phyloP scores from a whole-genome alignment of 192 early-diverging fungal species.

The Linnemannia zychae region DNA sequence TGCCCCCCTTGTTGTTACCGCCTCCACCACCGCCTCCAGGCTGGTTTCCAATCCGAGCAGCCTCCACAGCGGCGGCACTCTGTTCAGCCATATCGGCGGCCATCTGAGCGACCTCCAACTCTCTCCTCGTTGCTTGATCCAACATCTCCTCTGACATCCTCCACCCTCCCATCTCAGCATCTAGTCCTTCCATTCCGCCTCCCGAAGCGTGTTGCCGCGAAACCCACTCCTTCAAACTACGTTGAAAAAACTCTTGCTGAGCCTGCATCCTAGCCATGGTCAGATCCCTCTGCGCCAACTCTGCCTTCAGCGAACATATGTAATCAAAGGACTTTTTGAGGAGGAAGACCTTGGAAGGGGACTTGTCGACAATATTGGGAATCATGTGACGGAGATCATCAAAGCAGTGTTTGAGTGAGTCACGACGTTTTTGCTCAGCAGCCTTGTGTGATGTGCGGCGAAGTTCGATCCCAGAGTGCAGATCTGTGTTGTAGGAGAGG shows the following conservation, averaged over 20 bases:
- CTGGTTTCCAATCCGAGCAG: constrained; percentile 42
- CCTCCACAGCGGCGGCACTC: constrained; percentile 47
- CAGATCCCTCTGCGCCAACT: constrained; percentile 52
- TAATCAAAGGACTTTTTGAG: constrained; percentile 76
- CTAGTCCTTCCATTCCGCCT: background rate
- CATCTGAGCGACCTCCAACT: constrained; percentile 10
- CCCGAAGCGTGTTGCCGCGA: background rate
- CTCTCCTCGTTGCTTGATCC: constrained; percentile 22
- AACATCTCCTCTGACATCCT: constrained; percentile 48
- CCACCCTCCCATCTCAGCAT: constrained; percentile 32
- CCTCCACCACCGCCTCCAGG: constrained; percentile 13
- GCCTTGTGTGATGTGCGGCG: constrained; percentile 94
- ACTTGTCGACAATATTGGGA: constrained; percentile 82
- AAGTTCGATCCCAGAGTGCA: constrained; percentile 83
- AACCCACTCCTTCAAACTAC: constrained; percentile 30
- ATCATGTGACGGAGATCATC: constrained; percentile 80
- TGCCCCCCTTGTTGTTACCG: constrained; percentile 11
- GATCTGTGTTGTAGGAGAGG: constrained; percentile 79
- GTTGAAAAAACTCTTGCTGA: constrained; percentile 41
- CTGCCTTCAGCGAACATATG: constrained; percentile 66
- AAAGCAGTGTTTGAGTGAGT: constrained; percentile 93
- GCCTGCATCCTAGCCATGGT: constrained; percentile 44
- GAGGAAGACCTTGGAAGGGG: constrained; percentile 89
- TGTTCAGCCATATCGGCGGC: constrained; percentile 33
- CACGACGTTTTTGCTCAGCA: constrained; percentile 96